Base-by-base conservation (phyloP, 2,329 filamentous ascomycete species). In the Xylariaceae sp. region DNA sequence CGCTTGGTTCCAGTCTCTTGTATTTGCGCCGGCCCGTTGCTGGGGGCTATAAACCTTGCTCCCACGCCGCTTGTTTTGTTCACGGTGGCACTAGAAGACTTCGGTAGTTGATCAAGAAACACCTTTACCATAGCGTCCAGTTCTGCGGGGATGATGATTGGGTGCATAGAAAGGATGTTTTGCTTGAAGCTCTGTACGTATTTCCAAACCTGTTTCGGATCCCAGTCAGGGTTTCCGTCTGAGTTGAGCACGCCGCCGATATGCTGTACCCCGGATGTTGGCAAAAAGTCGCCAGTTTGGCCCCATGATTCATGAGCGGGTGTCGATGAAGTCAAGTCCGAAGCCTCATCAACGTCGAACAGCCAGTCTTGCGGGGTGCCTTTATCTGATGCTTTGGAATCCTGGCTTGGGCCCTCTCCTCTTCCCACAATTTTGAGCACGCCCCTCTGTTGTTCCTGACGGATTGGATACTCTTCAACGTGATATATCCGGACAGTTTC, bases 381-480 rank as follows among this genome's bases (percentile, higher is more conserved):
- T 45, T 67, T 70, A 23, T 72, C 67, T 6, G 65, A 70, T 20
- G 77, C 72, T 36, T 77, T 77, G 20, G 73, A 71, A 55, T 84
- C 82, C 21, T 77, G 71, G 46, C 62, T 58, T 5, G 55, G 58
- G 23, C 86, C 87, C 66, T 94, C 88, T 3, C 90, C 90, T 48
- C 83, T 79, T 1, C 89, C 89, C 65, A 86, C 90, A 2, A 92
- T 72, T 20, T 86, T 80, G 33, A 95, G 71, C 6, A 87, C 67
- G 1, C 89, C 89, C 22, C 89, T 80, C 45, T 76, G 76, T 58
- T 88, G 80, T 64, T 95, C 90, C 42, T 83, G 74, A 22, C 81
- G 75, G 64, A 93, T 86, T 0, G 90, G 88, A 62, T 90, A 94
- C 53, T 86, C 79, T 44, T 80, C 78, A 21, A 83, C 74, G 42